Conservation (phyloP, 176 grass and related monocot species). For the Tuctoria greenei region DNA sequence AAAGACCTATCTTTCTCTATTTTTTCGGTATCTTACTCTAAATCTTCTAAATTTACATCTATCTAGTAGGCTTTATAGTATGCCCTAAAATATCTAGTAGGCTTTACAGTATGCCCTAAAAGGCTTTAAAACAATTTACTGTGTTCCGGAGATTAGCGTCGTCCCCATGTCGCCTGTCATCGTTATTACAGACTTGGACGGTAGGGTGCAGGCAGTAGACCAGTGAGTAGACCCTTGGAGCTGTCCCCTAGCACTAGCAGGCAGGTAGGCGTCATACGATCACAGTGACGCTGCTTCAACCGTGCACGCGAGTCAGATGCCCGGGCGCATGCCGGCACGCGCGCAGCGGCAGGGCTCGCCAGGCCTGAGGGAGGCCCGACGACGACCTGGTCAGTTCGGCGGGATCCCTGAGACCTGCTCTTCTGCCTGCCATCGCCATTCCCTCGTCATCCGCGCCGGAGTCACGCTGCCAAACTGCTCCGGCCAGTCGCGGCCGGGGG, state of each 20-base stretch:
- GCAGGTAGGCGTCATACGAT: constrained; percentile 26
- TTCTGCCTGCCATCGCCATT: not conserved
- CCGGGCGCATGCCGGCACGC: constrained; percentile 44
- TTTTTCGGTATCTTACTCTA: too few species aligned
- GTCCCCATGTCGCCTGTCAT: not conserved
- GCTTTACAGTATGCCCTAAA: too few species aligned
- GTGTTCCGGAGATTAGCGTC: not conserved
- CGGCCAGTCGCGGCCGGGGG: not conserved
- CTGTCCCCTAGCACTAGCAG: constrained; percentile 13
- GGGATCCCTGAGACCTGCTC: not conserved
- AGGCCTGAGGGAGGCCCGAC: not conserved
- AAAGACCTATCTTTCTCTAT: too few species aligned
- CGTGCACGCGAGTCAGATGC: constrained; percentile 29
- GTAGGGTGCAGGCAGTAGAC: not conserved
- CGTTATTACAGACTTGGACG: not conserved
- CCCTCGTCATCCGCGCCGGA: constrained; percentile 44
- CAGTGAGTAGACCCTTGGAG: not conserved
- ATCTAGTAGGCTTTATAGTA: too few species aligned
- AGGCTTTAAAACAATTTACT: too few species aligned
- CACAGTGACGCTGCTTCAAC: constrained; percentile 11
- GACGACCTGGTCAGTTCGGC: constrained; percentile 4
- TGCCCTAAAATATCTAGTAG: too few species aligned
- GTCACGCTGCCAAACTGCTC: constrained; percentile 13
- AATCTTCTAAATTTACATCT: too few species aligned
- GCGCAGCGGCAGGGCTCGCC: not conserved